Evolutionary conservation across 108 stramenopile species (phyloP).

Genomic region (Pseudonitzschia multistriata): DNA sequence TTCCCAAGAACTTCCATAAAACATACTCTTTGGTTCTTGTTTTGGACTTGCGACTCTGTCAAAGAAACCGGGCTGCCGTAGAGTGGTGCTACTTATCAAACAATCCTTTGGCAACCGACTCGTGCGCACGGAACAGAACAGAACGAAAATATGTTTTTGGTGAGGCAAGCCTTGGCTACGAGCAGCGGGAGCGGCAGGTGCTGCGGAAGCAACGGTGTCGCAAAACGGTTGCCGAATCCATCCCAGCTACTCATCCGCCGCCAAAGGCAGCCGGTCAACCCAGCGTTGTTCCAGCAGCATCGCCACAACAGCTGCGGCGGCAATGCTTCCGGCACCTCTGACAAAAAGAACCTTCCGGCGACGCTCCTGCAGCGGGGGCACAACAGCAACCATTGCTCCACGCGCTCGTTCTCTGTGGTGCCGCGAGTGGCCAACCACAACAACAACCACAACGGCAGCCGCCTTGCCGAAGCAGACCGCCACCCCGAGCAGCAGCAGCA

Average conservation of each 20-base stretch:
- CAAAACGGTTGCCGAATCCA: background rate
- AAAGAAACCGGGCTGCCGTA: too few relatives aligned
- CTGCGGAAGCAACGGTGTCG: background rate
- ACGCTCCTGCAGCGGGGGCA: too few relatives aligned
- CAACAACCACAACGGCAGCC: background rate
- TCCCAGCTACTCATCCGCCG: background rate
- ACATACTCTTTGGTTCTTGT: too few relatives aligned
- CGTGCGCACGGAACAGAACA: background rate
- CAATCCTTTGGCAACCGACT: background rate
- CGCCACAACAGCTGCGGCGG: background rate
- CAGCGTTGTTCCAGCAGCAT: background rate
- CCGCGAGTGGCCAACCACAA: background rate
- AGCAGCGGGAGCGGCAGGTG: background rate
- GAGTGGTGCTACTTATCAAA: too few relatives aligned
- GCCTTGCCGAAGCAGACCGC: too few relatives aligned
- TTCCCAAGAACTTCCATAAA: too few relatives aligned
- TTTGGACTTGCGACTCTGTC: too few relatives aligned
- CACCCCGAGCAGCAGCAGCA: background rate
- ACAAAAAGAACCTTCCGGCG: too few relatives aligned
- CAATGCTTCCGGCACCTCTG: too few relatives aligned
- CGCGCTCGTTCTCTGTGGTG: background rate
- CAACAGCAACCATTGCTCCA: too few relatives aligned
- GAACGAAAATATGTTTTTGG: background rate
- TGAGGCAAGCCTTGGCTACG: background rate
- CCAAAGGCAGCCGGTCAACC: background rate